These are phyloP conservation scores for Chlamydomonas incerta DNA, from an alignment of 139 green algal genomes.

Conservation along the genomic window DNA sequence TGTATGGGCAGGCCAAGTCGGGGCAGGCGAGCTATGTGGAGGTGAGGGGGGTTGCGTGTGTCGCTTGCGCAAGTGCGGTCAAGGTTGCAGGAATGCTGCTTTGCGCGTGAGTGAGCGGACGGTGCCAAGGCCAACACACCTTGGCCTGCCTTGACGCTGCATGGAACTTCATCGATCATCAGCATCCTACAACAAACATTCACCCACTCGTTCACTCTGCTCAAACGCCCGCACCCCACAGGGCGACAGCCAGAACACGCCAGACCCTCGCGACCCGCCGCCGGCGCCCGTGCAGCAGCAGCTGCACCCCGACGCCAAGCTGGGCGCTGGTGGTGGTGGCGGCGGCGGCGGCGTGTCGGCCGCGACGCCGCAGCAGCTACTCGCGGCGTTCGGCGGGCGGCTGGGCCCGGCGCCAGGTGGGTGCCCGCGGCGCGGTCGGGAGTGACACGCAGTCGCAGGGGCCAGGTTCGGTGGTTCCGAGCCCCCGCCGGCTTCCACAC, in stretches of 20 bases:
- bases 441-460: too few relatives aligned
- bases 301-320: constrained; percentile 45
- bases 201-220: too few relatives aligned
- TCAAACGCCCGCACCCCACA: background rate
- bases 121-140: too few relatives aligned
- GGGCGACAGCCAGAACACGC: constrained; percentile 46
- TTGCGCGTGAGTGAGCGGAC: too few relatives aligned
- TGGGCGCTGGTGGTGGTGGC: background rate
- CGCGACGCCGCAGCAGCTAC: constrained; percentile 10
- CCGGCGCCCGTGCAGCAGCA: constrained; percentile 20
- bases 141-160: too few relatives aligned
- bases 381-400: constrained; percentile 9
- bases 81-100: too few relatives aligned
- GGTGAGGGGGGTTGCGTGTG: too few relatives aligned
- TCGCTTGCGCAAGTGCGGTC: too few relatives aligned
- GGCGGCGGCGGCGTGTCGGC: background rate
- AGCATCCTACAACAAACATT: too few relatives aligned
- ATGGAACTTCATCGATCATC: too few relatives aligned
- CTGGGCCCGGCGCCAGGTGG: background rate
- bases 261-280: constrained; percentile 39
- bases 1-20: constrained; percentile 24
- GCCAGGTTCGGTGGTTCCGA: too few relatives aligned
- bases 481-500: too few relatives aligned
- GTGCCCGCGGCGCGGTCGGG: background rate
- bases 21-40: constrained; percentile 40